phyloP scores from a whole-genome alignment of 2,329 filamentous ascomycete genomes.

The Cladosporium sp. region DNA sequence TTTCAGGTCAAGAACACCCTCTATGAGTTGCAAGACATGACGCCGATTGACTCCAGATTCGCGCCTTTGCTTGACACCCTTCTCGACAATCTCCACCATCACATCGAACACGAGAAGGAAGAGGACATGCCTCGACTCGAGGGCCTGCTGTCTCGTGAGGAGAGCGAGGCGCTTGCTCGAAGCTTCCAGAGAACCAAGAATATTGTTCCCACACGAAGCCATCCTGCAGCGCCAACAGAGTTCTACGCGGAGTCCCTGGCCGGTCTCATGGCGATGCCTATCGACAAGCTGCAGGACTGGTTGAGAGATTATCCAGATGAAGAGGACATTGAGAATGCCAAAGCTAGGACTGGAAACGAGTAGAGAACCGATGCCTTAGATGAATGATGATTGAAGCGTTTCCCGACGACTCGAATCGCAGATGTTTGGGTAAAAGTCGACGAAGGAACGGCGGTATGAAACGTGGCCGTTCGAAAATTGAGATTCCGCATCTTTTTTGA shows the following conservation, averaged over 20 bases:
- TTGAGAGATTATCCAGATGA: slow-evolving; percentile 19
- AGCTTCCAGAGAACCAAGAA: slow-evolving; percentile 21
- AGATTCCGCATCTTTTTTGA: too few relatives aligned
- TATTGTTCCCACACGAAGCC: slow-evolving; percentile 18
- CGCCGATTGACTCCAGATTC: slow-evolving; percentile 18
- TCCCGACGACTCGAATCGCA: too few relatives aligned
- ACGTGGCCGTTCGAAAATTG: too few relatives aligned
- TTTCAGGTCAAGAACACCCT: slow-evolving; percentile 24
- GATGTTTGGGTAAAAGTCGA: too few relatives aligned
- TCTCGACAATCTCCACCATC: slow-evolving; percentile 18
- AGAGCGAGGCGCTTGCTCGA: slow-evolving; percentile 17
- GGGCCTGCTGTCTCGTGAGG: slow-evolving; percentile 15
- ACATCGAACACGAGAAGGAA: slow-evolving; percentile 21
- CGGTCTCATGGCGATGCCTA: slow-evolving; percentile 21
- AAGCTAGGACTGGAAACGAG: slow-evolving; percentile 1
- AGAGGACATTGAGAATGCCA: slow-evolving; percentile 2
- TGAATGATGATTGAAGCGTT: too few relatives aligned
- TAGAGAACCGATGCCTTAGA: neutral
- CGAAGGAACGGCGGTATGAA: too few relatives aligned
- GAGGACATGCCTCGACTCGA: slow-evolving; percentile 23
- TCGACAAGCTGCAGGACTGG: slow-evolving; percentile 21
- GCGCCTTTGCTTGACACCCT: slow-evolving; percentile 17
- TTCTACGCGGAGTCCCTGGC: slow-evolving; percentile 17
- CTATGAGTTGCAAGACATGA: slow-evolving; percentile 19
- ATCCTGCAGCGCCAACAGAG: slow-evolving; percentile 16